Conservation (phyloP, 495 filamentous ascomycete genomes). For the Aspergillus cavernicola region DNA sequence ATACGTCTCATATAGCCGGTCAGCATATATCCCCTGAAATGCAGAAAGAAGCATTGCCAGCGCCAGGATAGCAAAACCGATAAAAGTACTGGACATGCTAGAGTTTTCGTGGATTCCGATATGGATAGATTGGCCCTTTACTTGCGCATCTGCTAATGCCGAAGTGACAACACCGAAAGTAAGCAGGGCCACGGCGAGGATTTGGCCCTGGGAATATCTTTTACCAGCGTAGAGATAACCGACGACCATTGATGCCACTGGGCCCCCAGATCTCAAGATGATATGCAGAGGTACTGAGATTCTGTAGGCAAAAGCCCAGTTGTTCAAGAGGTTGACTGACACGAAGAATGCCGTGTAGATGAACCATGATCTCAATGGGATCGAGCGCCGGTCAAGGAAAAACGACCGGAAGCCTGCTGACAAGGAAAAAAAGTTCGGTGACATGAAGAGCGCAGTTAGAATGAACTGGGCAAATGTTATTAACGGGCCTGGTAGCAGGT, state of each 20-base stretch:
- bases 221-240: conserved; percentile 78
- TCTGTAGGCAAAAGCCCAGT: conserved; percentile 94
- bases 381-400: conserved; percentile 70
- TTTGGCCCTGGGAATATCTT: conserved; percentile 73
- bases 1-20: conserved; percentile 79
- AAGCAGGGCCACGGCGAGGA: conserved; percentile 73
- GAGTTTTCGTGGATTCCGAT: conserved; percentile 12
- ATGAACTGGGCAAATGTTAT: conserved; percentile 94
- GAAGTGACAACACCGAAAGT: conserved; percentile 82
- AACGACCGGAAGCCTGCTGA: conserved; percentile 57
- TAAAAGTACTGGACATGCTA: conserved; percentile 48
- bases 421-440: conserved; percentile 70
- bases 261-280: conserved; percentile 90
- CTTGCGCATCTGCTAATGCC: conserved; percentile 81
- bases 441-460: conserved; percentile 64
- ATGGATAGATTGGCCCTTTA: conserved; percentile 57
- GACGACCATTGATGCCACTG: conserved; percentile 86
- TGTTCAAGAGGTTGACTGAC: conserved; percentile 89
- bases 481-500: conserved; percentile 59
- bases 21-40: conserved; percentile 91
- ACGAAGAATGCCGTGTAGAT: conserved; percentile 90
- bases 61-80: conserved; percentile 78
- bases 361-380: conserved; percentile 81
- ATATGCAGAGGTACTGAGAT: conserved; percentile 98
- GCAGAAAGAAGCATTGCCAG: conserved; percentile 87